Evolutionary conservation across 164 flowering plant genomes (phyloP).

Genomic region (Aristolochia californica): DNA sequence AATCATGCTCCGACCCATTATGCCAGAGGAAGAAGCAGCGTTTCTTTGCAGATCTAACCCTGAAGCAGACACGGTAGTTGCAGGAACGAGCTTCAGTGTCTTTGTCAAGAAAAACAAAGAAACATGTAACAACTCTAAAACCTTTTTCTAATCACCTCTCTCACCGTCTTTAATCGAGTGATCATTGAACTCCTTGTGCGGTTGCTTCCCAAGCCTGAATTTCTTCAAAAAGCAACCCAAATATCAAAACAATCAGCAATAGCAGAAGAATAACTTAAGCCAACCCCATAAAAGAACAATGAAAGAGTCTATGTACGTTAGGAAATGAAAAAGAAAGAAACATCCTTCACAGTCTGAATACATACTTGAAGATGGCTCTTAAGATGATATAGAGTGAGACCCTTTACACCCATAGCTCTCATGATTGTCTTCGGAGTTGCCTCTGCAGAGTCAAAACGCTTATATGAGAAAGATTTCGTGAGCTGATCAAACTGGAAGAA

Average conservation of each 20-base stretch:
- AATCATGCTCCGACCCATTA: constrained; percentile 62
- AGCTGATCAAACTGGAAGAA: neutral
- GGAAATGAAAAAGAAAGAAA: no score
- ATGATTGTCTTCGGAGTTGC: constrained; percentile 98
- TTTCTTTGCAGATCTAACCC: constrained; percentile 71
- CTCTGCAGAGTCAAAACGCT: constrained; percentile 34
- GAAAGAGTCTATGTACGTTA: no score
- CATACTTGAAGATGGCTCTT: constrained; percentile 98
- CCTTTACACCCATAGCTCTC: constrained; percentile 99
- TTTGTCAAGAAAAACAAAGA: neutral
- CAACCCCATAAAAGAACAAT: neutral
- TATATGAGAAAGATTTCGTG: neutral
- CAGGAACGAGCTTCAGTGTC: no score
- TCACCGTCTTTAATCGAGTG: constrained; percentile 82
- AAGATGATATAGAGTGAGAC: constrained; percentile 96
- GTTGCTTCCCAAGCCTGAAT: constrained; percentile 99
- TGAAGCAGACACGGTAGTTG: constrained; percentile 27
- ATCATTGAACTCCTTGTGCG: constrained; percentile 96
- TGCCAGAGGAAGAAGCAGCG: constrained; percentile 60
- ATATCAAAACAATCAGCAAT: neutral
- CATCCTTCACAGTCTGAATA: neutral
- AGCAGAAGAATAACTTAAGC: neutral
- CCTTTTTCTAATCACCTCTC: constrained; percentile 11
- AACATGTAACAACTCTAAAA: neutral
- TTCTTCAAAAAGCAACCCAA: constrained; percentile 33